Evolutionary conservation across 139 green algal genomes (phyloP).

Genomic region (Chlorella sp.): DNA sequence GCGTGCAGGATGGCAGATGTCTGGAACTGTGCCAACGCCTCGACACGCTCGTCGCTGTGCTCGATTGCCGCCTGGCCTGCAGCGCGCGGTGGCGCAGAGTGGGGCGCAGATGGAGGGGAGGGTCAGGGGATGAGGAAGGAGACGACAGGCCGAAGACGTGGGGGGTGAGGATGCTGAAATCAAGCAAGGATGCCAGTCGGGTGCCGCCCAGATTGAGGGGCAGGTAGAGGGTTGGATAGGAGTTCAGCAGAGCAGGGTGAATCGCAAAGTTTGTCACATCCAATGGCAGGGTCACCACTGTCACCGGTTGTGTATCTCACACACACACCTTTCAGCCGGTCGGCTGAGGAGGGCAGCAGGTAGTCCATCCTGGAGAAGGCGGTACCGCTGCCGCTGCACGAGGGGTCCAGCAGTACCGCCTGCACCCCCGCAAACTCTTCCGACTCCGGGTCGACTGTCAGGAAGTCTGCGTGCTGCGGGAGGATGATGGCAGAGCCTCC

Average conservation of each 20-base stretch:
- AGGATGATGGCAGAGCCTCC: conserved; percentile 63
- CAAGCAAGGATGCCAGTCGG: too few relatives aligned
- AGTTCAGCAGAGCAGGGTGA: not conserved
- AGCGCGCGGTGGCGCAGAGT: not conserved
- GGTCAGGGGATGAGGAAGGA: too few relatives aligned
- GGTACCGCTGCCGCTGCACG: conserved; percentile 87
- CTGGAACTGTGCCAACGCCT: conserved; percentile 72
- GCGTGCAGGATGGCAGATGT: conserved; percentile 72
- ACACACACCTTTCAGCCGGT: conserved; percentile 13
- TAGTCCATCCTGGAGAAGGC: conserved; percentile 76
- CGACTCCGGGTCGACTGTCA: conserved; percentile 66
- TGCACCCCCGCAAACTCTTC: conserved; percentile 47
- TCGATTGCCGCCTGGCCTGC: conserved; percentile 17
- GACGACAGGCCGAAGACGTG: too few relatives aligned
- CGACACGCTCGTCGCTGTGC: conserved; percentile 58
- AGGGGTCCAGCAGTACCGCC: conserved; percentile 92
- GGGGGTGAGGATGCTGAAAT: too few relatives aligned
- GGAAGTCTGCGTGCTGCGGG: conserved; percentile 75
- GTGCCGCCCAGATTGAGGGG: not conserved
- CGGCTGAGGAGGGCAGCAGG: conserved; percentile 67
- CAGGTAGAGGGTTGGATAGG: not conserved
- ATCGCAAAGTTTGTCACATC: too few relatives aligned
- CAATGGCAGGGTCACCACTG: too few relatives aligned
- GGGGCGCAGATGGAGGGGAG: not conserved
- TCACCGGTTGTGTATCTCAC: too few relatives aligned